A percentile compares a stretch with the other conserved stretches of the same genome.
These are phyloP conservation scores for Talinum fruticosum DNA, from an alignment of 148 eudicot genomes.

Conservation along the genomic window DNA sequence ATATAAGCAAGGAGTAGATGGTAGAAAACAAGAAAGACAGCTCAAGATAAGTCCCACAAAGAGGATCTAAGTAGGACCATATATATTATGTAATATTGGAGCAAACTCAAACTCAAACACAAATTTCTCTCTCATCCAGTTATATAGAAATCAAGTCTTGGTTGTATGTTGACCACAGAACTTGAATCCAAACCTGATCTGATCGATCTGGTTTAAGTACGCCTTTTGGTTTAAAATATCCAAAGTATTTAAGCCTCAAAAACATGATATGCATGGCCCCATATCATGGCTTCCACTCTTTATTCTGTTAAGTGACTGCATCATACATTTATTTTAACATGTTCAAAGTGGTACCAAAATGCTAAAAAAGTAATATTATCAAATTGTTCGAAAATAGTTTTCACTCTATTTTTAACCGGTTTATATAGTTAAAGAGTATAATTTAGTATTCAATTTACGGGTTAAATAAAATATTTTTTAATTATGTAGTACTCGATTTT, in stretches of 20 bases:
- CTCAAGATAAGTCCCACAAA: not conserved
- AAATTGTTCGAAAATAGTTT: too few species aligned
- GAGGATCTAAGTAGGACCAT: not conserved
- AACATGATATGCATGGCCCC: not conserved
- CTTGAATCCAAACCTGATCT: too few species aligned
- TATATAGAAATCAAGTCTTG: not conserved
- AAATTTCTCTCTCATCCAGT: not conserved
- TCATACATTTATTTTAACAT: not conserved
- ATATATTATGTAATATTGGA: not conserved
- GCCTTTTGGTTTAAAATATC: not conserved
- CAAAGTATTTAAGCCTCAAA: not conserved
- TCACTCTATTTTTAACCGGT: too few species aligned
- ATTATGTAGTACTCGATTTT: too few species aligned
- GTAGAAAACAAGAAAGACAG: not conserved
- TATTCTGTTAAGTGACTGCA: slow-evolving; percentile 3
- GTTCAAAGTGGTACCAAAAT: too few species aligned
- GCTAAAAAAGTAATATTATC: too few species aligned
- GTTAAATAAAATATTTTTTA: too few species aligned
- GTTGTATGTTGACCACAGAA: slow-evolving; percentile 8
- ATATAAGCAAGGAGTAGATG: not conserved
- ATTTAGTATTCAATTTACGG: too few species aligned
- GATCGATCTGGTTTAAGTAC: too few species aligned
- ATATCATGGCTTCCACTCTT: slow-evolving; percentile 1
- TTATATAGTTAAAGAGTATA: too few species aligned
- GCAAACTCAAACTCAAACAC: not conserved